Evolutionary conservation across 768 basidiomycete species (phyloP).

Genomic region (Cystobasidium ongulense): DNA sequence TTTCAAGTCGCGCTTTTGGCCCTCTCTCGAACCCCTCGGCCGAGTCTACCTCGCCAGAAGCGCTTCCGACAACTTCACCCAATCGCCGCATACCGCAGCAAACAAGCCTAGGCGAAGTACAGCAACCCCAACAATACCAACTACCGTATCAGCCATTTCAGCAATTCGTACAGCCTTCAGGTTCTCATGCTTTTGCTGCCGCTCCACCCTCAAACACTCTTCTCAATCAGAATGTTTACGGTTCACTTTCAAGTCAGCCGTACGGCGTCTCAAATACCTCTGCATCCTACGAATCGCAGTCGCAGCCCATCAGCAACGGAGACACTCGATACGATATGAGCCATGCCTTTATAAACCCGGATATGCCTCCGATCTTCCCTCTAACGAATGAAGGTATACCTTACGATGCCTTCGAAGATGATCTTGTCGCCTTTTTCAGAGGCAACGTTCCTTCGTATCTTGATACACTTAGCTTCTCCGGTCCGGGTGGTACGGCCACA

Average conservation of each 20-base stretch:
- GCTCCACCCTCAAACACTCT: neutral
- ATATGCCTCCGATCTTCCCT: neutral
- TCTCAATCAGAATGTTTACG: neutral
- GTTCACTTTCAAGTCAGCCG: neutral
- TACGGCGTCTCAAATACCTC: neutral
- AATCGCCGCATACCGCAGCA: neutral
- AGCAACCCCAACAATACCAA: neutral
- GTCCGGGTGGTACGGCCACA: neutral
- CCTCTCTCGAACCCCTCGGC: neutral
- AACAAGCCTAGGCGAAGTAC: too few relatives aligned
- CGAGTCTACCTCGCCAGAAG: neutral
- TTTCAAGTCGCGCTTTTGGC: neutral
- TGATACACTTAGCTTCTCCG: neutral
- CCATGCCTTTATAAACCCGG: neutral
- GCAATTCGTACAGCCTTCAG: neutral
- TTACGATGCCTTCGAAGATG: slow-evolving; percentile 1
- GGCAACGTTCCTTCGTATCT: neutral
- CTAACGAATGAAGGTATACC: neutral
- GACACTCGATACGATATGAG: neutral
- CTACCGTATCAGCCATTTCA: neutral
- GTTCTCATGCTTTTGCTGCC: neutral
- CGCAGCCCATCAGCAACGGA: neutral
- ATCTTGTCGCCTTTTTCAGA: neutral
- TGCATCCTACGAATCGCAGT: neutral
- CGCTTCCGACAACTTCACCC: neutral